Evolutionary conservation across 2,329 filamentous ascomycete genomes (phyloP), one percentile per base, ranked within the genome.

Genomic region (Penicillium glabrum): DNA sequence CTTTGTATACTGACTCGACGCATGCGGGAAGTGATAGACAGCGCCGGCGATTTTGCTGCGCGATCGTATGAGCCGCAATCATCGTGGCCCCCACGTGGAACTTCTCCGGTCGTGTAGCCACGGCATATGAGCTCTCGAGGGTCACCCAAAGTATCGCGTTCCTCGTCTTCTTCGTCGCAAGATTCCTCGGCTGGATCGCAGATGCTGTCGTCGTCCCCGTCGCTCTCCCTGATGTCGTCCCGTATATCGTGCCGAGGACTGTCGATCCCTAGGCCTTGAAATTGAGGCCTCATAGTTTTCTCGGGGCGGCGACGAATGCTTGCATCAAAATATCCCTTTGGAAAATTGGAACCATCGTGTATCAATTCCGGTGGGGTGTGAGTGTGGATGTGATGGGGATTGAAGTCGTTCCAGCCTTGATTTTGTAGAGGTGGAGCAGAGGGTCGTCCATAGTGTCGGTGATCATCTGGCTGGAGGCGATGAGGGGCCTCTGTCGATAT

Each of bases 21-120:
- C 72, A 74, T 75, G 19, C 72, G 67, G 16, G 72, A 72, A 2
- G 72, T 75, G 7, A 74, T 68, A 3, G 72, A 72, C 31, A 75
- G 60, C 7, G 72, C 70, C 14, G 72, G 72, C 5, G 72, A 74
- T 60, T 68, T 73, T 9, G 70, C 66, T 10, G 67, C 63, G 10
- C 58, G 60, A 51, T 64, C 64, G 16, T 67, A 67, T 19, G 60
- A 46, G 16, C 68, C 63, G 16, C 55, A 45, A n/a, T 63, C 53
- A 4, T 66, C 61, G 26, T 43, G 44, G 4, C 21, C 24, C 27
- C 44, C 14, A 19, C 52, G 33, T 6, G 46, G 37, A 23, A 39
- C 23, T 19, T 63, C 60, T 31, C 49, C 59, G 21, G 51, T 54
- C 11, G 53, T 45, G 37, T 53, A 54, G 45, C 44, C 50, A 24